Conservation (phyloP, 2,329 filamentous ascomycete genomes). For the Ceratocystis smalleyi region DNA sequence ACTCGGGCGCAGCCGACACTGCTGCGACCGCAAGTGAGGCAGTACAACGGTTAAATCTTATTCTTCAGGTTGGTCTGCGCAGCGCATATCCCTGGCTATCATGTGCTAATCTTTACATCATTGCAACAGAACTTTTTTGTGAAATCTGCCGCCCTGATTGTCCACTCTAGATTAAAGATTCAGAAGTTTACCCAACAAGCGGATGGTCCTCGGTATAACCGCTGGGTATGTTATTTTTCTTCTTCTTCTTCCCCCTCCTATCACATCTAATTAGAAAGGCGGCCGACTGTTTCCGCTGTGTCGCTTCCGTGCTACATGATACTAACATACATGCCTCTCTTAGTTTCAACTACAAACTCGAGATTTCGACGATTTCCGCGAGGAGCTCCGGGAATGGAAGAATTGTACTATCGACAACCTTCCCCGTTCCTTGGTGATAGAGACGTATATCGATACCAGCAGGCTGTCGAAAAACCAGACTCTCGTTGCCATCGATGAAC, state of each 20-base stretch:
- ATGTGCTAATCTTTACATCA: conserved; percentile 6
- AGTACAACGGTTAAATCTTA: conserved; percentile 73
- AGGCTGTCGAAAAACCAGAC: conserved; percentile 70
- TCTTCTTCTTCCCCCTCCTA: neutral
- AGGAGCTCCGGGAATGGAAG: conserved; percentile 72
- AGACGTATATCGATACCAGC: conserved; percentile 73
- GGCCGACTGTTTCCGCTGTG: neutral
- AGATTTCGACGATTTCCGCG: conserved; percentile 74
- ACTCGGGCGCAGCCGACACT: conserved; percentile 44
- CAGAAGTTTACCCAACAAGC: conserved; percentile 30
- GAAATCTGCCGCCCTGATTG: conserved; percentile 70
- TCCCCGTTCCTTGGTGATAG: conserved; percentile 74
- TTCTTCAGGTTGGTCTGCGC: conserved; percentile 54
- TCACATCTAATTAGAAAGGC: neutral
- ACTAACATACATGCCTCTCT: conserved; percentile 8
- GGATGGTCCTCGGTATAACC: conserved; percentile 50
- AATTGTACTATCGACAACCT: conserved; percentile 60
- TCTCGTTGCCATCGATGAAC: conserved; percentile 72
- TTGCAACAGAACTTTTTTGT: conserved; percentile 67
- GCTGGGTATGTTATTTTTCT: conserved; percentile 71
- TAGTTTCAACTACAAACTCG: conserved; percentile 93
- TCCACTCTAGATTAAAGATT: conserved; percentile 65
- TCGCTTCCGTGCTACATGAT: neutral
- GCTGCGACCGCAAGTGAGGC: conserved; percentile 35
- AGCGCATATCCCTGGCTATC: neutral